phyloP scores from a whole-genome alignment of 257 asterid species.

The Eucommia ulmoides region DNA sequence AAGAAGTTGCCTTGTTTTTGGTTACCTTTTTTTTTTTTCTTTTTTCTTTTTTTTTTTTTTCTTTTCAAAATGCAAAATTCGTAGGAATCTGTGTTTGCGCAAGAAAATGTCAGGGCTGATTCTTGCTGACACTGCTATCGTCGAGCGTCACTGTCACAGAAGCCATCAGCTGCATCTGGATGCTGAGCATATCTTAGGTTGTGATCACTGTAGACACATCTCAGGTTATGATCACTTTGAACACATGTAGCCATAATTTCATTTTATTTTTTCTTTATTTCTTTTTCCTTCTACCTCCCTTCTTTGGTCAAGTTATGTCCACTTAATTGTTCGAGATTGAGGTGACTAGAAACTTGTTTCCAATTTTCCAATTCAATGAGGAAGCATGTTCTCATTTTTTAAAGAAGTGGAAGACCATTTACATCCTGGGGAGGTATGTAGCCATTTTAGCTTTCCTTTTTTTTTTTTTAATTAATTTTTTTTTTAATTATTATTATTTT shows the following conservation, averaged over 20 bases:
- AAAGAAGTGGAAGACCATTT: conserved; percentile 75
- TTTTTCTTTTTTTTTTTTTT: no score
- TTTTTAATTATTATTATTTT: not conserved
- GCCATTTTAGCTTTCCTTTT: conserved; percentile 2
- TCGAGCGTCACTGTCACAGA: no score
- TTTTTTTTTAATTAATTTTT: not conserved
- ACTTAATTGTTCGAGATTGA: not conserved
- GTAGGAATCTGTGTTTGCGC: no score
- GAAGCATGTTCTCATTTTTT: conserved; percentile 93
- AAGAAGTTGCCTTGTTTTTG: no score
- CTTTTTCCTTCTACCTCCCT: not conserved
- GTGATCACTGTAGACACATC: conserved; percentile 90
- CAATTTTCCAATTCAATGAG: conserved; percentile 61
- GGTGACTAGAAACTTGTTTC: conserved; percentile 4
- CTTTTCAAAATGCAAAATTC: no score
- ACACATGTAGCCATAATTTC: not conserved
- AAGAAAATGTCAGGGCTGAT: no score
- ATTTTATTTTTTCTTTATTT: conserved; percentile 2
- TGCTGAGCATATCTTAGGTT: no score
- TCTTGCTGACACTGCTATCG: no score
- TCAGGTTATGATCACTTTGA: conserved; percentile 36
- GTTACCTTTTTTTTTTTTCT: no score
- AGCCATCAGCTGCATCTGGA: no score
- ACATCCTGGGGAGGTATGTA: conserved; percentile 90
- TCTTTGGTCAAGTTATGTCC: not conserved